phyloP scores from a whole-genome alignment of 768 basidiomycete genomes.

The Cytidiella melzeri region DNA sequence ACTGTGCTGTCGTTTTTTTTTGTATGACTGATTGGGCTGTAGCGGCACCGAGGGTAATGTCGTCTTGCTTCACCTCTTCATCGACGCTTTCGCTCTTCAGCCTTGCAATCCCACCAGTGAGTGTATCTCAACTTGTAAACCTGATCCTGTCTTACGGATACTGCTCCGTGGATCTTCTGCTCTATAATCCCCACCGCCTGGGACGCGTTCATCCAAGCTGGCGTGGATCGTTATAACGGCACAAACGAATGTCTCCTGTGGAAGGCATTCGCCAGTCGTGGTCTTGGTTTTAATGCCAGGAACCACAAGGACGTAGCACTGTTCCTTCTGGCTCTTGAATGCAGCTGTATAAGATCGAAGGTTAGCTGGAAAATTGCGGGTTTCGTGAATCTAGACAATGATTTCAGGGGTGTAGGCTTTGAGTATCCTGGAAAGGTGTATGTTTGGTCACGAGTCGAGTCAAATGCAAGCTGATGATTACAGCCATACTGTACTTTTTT shows the following conservation, averaged over 20 bases:
- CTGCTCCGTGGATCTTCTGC: neutral
- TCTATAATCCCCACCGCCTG: constrained; percentile 37
- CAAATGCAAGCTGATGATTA: too few species aligned
- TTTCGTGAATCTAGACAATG: too few species aligned
- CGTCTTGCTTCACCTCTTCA: constrained; percentile 45
- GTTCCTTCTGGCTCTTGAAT: constrained; percentile 25
- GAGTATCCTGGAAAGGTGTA: too few species aligned
- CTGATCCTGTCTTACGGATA: neutral
- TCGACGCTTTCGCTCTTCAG: constrained; percentile 43
- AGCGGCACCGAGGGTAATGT: constrained; percentile 38
- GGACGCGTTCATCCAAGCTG: constrained; percentile 48
- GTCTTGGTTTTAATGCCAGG: constrained; percentile 36
- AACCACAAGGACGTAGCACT: constrained; percentile 24
- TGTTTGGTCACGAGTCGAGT: too few species aligned
- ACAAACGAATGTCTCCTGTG: constrained; percentile 39
- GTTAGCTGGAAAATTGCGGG: too few species aligned
- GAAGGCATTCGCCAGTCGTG: constrained; percentile 44
- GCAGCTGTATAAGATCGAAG: too few species aligned
- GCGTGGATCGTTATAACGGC: constrained; percentile 39
- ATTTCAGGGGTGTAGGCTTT: too few species aligned
- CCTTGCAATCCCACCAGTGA: constrained; percentile 43
- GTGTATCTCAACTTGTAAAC: too few species aligned
- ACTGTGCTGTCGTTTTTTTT: neutral
- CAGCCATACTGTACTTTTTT: too few species aligned
- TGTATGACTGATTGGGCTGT: neutral